These are phyloP conservation scores for Penicillium corylophilum DNA, from an alignment of 2,329 filamentous ascomycete species.

Conservation along the genomic window DNA sequence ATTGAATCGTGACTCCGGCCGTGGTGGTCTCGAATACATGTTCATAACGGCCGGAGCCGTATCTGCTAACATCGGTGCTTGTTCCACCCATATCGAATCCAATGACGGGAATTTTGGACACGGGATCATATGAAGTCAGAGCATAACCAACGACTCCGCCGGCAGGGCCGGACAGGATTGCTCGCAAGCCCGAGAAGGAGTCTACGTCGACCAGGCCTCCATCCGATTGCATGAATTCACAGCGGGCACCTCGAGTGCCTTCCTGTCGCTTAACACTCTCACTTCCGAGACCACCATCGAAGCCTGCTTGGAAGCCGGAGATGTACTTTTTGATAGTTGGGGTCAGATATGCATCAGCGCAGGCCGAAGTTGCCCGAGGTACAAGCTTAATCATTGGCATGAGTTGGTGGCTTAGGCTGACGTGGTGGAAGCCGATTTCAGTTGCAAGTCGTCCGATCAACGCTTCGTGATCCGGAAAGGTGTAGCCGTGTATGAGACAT, in stretches of 20 bases:
- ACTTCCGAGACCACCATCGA: conserved; percentile 75
- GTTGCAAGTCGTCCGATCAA: conserved; percentile 72
- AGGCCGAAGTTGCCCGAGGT: conserved; percentile 71
- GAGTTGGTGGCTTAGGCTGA: conserved; percentile 75
- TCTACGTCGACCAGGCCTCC: conserved; percentile 58
- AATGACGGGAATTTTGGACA: conserved; percentile 77
- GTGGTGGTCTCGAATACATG: conserved; percentile 92
- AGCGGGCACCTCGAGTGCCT: conserved; percentile 69
- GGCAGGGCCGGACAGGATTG: conserved; percentile 86
- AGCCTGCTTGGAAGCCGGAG: conserved; percentile 73
- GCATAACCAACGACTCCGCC: conserved; percentile 91
- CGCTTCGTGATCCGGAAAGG: conserved; percentile 82
- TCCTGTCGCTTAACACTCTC: conserved; percentile 68
- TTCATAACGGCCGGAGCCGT: conserved; percentile 79
- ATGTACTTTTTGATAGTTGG: conserved; percentile 78
- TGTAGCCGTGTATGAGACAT: conserved; percentile 89
- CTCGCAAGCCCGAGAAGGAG: conserved; percentile 75
- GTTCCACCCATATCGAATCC: conserved; percentile 95
- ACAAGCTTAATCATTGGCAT: conserved; percentile 90
- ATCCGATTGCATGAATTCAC: conserved; percentile 94
- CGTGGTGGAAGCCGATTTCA: conserved; percentile 79
- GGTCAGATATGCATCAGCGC: conserved; percentile 76
- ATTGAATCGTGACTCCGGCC: conserved; percentile 84
- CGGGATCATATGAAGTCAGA: conserved; percentile 78
- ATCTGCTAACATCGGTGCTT: conserved; percentile 83